Evolutionary conservation across 768 basidiomycete species (phyloP), one percentile per base, ranked within the genome.

Genomic region (Trichaptum fuscoviolaceum): DNA sequence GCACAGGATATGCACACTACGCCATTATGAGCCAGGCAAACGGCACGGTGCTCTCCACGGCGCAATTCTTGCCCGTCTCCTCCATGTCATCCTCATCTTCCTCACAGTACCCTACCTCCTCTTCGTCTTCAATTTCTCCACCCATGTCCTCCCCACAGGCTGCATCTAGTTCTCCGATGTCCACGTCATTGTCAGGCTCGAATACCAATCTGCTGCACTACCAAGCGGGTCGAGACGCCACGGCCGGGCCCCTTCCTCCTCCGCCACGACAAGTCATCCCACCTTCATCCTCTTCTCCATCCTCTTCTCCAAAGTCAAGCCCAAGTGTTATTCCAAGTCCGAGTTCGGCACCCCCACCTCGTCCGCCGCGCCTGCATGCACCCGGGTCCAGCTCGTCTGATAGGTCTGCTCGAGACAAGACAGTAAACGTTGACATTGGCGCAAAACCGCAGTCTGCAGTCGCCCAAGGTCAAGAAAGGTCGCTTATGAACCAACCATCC

Each of bases 171-270:
- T 12, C 42, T 15, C 20, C 42, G 3, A 52, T 12, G 42, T 36
- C 35, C 35, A 17, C 35, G 17, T 36, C 35, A 7, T n/a, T n/a
- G n/a, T n/a, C n/a, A n/a, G n/a, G n/a, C n/a, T n/a, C n/a, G n/a
- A 36, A 36, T 17, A 20, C 42, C 12, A 52, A 12, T 52, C 3
- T 52, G 42, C 10, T 71, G 66, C 62, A 67, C 68, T 68, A 66
- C 57, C 67, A 69, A 27, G 57, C 70, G 80, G 83, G 85, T 62
- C 71, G 88, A 1, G 88, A 92, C 75, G 81, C 89, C 7, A 90
- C 83, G 25, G 90, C 90, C 57, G 88, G 89, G 4, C 90, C 91
- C 61, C 80, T 90, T 67, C 90, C 91, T 30, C 84, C 85, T 35
- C 90, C 89, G 9, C 89, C 90, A 1, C 80, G 86, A 66, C 63